phyloP scores from a whole-genome alignment of 2,329 filamentous ascomycete species.

The Ascochyta koolunga region DNA sequence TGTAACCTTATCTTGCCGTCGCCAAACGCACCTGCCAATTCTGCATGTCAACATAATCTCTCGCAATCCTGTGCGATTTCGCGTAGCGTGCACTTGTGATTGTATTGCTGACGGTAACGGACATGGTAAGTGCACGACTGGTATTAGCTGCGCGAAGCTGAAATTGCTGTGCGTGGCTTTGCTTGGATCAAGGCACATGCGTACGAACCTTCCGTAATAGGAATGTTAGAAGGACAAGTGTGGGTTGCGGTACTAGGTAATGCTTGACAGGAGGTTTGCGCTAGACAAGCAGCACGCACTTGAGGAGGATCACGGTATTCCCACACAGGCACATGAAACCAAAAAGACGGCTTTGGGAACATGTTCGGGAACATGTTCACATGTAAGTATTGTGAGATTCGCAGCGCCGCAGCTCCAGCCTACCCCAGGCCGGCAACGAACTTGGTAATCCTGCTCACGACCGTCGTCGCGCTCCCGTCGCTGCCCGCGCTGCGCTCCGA shows the following conservation, averaged over 20 bases:
- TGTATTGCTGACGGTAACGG: too few species aligned
- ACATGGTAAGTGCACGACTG: too few species aligned
- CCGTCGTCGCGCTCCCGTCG: conserved; percentile 2
- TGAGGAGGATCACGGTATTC: too few species aligned
- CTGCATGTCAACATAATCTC: not conserved
- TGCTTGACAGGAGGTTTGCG: not conserved
- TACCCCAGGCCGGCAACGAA: conserved; percentile 5
- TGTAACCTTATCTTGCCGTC: conserved; percentile 16
- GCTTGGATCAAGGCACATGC: not conserved
- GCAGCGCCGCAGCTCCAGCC: not conserved
- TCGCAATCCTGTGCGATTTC: too few species aligned
- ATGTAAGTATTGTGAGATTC: too few species aligned
- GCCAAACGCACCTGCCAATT: not conserved
- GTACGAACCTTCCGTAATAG: not conserved
- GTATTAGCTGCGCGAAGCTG: too few species aligned
- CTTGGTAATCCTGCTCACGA: not conserved
- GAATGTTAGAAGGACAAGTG: not conserved
- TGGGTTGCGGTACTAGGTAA: not conserved
- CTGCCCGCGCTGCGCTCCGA: conserved; percentile 8
- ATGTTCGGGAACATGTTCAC: too few species aligned
- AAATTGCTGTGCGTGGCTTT: not conserved
- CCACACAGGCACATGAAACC: too few species aligned
- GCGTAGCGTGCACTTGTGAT: too few species aligned
- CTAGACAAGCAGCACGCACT: too few species aligned
- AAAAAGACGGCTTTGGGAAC: not conserved